phyloP scores from a whole-genome alignment of 768 basidiomycete species.

The Kwoniella heveanensis region DNA sequence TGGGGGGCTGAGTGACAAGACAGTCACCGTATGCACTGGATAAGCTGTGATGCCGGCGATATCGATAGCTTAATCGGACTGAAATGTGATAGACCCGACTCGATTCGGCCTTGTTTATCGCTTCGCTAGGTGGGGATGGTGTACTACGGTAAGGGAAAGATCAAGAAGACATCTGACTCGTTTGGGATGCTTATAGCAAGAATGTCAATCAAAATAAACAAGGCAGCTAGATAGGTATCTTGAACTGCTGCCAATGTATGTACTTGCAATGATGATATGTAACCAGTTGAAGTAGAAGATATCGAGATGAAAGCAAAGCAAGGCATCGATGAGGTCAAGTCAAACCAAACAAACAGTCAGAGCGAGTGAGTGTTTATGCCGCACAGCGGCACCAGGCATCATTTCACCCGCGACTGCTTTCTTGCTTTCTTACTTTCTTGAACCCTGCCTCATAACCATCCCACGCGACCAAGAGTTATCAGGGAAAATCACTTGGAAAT shows the following conservation, averaged over 20 bases:
- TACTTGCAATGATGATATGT: too few relatives aligned
- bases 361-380: background rate
- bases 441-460: background rate
- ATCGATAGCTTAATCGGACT: too few relatives aligned
- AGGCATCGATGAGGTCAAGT: background rate
- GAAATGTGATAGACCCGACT: too few relatives aligned
- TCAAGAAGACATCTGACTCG: background rate
- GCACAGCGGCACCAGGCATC: background rate
- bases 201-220: too few relatives aligned
- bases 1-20: too few relatives aligned
- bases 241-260: too few relatives aligned
- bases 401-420: constrained; percentile 1
- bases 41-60: too few relatives aligned
- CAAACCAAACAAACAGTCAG: background rate
- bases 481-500: background rate
- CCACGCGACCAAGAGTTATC: background rate
- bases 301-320: background rate
- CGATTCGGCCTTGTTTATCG: too few relatives aligned
- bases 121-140: background rate
- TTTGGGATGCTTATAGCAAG: too few relatives aligned
- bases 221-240: too few relatives aligned
- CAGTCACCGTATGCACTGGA: too few relatives aligned
- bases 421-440: too few relatives aligned
- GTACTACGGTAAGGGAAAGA: background rate
- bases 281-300: background rate